These are phyloP conservation scores for Eucalyptus curtisii DNA, from an alignment of 345 rosid genomes.

Conservation along the genomic window DNA sequence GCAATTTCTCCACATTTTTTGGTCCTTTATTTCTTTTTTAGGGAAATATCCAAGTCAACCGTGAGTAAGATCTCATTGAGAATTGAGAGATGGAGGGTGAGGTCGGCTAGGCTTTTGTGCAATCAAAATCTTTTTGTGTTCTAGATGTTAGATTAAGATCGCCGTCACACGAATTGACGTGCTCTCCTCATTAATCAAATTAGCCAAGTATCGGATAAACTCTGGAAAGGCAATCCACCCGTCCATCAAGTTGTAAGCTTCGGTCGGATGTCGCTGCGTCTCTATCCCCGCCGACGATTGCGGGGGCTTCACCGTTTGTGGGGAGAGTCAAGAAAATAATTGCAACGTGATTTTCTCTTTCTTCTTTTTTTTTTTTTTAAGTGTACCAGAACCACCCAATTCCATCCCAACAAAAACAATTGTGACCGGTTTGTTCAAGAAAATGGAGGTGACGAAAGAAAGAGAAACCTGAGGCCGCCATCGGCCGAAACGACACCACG, in stretches of 20 bases:
- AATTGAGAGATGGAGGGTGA: not conserved
- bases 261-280: not conserved
- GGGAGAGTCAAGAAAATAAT: not conserved
- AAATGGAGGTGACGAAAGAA: conserved; percentile 8
- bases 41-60: not conserved
- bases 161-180: conserved; percentile 1
- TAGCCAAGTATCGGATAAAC: not conserved
- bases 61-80: not conserved
- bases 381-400: not conserved
- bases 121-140: not conserved
- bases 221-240: not conserved
- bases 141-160: not conserved
- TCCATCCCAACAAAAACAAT: not conserved
- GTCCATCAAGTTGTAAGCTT: not conserved
- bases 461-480: conserved; percentile 19
- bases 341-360: not conserved
- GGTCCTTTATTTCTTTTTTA: rapidly evolving
- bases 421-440: conserved; percentile 2
- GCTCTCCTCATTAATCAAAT: not conserved
- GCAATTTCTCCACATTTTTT: not conserved
- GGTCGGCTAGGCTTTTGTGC: not conserved
- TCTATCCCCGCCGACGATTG: not conserved
- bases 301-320: not conserved
- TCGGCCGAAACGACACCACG: conserved; percentile 31
- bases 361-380: rapidly evolving